These are phyloP conservation scores for Hysterangium stoloniferum DNA, from an alignment of 768 basidiomycete species.

Conservation along the genomic window DNA sequence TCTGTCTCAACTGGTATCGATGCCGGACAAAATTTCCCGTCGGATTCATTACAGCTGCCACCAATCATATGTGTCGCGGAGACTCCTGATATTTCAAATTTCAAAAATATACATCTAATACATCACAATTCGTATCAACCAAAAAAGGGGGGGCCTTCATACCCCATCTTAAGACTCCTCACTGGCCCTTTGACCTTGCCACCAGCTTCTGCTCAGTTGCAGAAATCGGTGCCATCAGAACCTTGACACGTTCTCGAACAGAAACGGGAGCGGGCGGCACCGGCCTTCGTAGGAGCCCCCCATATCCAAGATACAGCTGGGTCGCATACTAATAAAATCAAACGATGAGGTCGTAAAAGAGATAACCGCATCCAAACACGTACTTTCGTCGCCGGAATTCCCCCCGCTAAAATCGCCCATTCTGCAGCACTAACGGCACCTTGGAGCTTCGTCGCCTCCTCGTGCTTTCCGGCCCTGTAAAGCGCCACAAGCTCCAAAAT, in stretches of 20 bases:
- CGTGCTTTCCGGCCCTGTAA: slow-evolving; percentile 9
- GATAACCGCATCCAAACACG: too few species aligned
- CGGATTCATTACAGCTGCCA: too few species aligned
- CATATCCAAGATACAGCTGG: slow-evolving; percentile 47
- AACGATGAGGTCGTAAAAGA: neutral
- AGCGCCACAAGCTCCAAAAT: slow-evolving; percentile 10
- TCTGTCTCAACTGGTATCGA: too few species aligned
- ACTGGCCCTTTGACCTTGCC: too few species aligned
- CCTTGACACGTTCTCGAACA: slow-evolving; percentile 7
- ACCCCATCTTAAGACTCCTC: too few species aligned
- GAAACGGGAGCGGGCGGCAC: slow-evolving; percentile 39
- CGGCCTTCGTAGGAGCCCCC: slow-evolving; percentile 69
- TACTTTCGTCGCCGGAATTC: slow-evolving; percentile 17
- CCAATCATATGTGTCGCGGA: too few species aligned
- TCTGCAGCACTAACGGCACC: slow-evolving; percentile 12
- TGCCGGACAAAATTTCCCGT: too few species aligned
- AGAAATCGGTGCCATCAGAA: slow-evolving; percentile 4
- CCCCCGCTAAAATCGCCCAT: slow-evolving; percentile 12
- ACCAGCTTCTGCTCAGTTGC: neutral
- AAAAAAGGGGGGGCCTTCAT: too few species aligned
- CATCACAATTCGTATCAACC: too few species aligned
- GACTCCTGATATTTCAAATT: too few species aligned
- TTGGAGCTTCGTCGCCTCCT: slow-evolving; percentile 11
- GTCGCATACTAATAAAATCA: slow-evolving; percentile 7
- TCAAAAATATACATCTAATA: too few species aligned